A percentile compares a stretch with the other conserved stretches of the same genome.
phyloP scores from a whole-genome alignment of 768 basidiomycete genomes.

The Amylocystis lapponica region DNA sequence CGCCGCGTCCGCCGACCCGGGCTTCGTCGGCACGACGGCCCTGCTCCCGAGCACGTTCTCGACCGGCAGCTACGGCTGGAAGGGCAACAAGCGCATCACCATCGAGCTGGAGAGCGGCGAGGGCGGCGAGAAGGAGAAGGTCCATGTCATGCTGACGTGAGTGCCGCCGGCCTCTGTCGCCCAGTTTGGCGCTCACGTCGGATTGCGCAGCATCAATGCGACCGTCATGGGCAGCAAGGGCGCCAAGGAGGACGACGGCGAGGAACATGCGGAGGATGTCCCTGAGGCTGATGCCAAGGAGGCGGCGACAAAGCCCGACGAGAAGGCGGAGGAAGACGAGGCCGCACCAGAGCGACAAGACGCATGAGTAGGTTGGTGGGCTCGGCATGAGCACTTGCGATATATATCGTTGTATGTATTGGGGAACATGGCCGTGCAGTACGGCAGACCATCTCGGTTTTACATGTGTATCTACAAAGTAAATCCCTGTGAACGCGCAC shows the following conservation, averaged over 20 bases:
- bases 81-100: slow-evolving; percentile 61
- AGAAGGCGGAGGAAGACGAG: slow-evolving; percentile 8
- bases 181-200: neutral
- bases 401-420: neutral
- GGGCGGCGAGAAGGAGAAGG: slow-evolving; percentile 49
- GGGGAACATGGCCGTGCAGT: no score
- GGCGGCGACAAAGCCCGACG: slow-evolving; percentile 22
- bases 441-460: no score
- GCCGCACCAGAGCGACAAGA: neutral
- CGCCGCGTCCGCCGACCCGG: slow-evolving; percentile 44
- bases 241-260: slow-evolving; percentile 33
- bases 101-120: slow-evolving; percentile 55
- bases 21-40: slow-evolving; percentile 51
- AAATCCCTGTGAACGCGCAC: neutral
- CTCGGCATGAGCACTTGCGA: neutral
- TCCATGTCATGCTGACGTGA: slow-evolving; percentile 70
- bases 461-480: neutral
- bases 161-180: slow-evolving; percentile 23
- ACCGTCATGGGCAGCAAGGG: slow-evolving; percentile 69
- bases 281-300: slow-evolving; percentile 15
- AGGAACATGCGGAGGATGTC: slow-evolving; percentile 29
- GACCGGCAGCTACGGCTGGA: slow-evolving; percentile 85
- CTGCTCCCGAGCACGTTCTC: slow-evolving; percentile 56
- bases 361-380: neutral
- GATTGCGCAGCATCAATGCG: slow-evolving; percentile 59